Percentiles rank a stretch among this genome's conserved stretches.
Conservation (phyloP, 352 stramenopile genomes). For the Phytophthora meadii region DNA sequence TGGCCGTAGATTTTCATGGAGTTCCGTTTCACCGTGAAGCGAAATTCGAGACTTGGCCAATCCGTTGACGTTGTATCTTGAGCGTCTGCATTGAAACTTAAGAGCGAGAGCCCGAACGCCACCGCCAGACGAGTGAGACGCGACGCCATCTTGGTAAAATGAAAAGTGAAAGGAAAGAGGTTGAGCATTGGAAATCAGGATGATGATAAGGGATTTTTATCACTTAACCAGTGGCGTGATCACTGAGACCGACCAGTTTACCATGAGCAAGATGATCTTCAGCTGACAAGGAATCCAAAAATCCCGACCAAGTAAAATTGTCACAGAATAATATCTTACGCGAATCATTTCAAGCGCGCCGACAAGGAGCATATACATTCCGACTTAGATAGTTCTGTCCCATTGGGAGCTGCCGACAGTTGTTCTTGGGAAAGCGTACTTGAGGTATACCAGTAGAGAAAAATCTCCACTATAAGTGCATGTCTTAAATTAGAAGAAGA, state of each 20-base stretch:
- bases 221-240: slow-evolving; percentile 1
- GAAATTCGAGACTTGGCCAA: slow-evolving; percentile 30
- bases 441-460: too few species aligned
- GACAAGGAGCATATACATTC: too few species aligned
- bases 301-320: slow-evolving; percentile 3
- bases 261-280: slow-evolving; percentile 3
- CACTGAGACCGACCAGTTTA: slow-evolving; percentile 5
- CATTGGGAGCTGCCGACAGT: too few species aligned
- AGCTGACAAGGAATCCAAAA: slow-evolving; percentile 1
- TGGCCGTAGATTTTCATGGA: slow-evolving; percentile 35
- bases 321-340: slow-evolving; percentile 1
- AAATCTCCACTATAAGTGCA: too few species aligned
- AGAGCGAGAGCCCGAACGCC: neutral
- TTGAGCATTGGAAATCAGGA: neutral
- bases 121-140: neutral
- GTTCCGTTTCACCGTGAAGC: slow-evolving; percentile 35
- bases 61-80: neutral
- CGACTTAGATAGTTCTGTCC: too few species aligned
- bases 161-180: slow-evolving; percentile 1
- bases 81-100: neutral
- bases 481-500: too few species aligned
- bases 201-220: too few species aligned
- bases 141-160: neutral
- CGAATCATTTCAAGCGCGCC: too few species aligned
- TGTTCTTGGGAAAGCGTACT: too few species aligned